Conservation (phyloP, 805 yeast species). For the Lachancea lanzarotensis region DNA sequence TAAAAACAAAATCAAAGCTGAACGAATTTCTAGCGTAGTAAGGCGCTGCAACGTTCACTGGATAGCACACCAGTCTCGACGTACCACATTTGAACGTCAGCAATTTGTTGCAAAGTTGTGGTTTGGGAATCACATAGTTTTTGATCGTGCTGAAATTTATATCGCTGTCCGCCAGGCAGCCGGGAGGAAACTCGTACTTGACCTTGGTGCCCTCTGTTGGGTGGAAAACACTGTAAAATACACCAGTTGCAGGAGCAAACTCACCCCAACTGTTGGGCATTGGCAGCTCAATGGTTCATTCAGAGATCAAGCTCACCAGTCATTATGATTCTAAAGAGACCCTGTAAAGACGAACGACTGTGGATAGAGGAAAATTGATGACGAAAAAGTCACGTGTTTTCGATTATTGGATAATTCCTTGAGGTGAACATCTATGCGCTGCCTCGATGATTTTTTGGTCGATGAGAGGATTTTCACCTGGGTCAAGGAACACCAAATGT, state of each 20-base stretch:
- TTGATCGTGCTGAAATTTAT: slow-evolving; percentile 77
- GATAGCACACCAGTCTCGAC: slow-evolving; percentile 76
- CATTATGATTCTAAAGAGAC: no score
- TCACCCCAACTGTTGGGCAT: slow-evolving; percentile 42
- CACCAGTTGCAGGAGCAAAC: slow-evolving; percentile 80
- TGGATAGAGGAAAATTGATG: no score
- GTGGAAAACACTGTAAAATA: slow-evolving; percentile 88
- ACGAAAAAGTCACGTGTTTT: no score
- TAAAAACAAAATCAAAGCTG: slow-evolving; percentile 88
- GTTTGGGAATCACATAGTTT: slow-evolving; percentile 90
- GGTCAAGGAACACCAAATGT: no score
- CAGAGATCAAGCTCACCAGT: no score
- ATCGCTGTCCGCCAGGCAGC: slow-evolving; percentile 37
- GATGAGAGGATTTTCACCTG: no score
- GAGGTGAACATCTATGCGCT: no score
- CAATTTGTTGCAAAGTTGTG: slow-evolving; percentile 77
- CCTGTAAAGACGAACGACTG: no score
- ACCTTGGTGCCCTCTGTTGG: slow-evolving; percentile 95
- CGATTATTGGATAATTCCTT: no score
- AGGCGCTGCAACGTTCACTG: slow-evolving; percentile 70
- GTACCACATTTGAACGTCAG: slow-evolving; percentile 66
- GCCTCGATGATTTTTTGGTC: no score
- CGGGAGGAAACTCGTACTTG: slow-evolving; percentile 82
- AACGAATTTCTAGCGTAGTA: slow-evolving; percentile 86
- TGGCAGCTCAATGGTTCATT: background rate